A percentile compares a stretch with the other conserved stretches of the same genome.
These are phyloP conservation scores for Saccharum hybrid DNA, from an alignment of 202 grass and related monocot genomes.

Conservation along the genomic window DNA sequence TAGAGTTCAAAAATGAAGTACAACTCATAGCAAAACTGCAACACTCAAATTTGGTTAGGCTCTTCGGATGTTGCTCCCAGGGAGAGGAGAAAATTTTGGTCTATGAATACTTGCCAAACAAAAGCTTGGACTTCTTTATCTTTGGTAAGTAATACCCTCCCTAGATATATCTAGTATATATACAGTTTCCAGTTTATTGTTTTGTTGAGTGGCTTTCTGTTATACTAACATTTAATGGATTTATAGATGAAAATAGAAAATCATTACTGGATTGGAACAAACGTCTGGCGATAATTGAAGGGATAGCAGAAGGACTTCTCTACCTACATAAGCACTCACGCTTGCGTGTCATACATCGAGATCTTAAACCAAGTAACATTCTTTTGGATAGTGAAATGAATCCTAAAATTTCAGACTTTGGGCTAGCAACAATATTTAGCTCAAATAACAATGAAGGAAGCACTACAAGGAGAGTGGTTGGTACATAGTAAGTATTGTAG, in stretches of 20 bases:
- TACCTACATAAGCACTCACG: conserved; percentile 15
- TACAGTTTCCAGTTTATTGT: neutral
- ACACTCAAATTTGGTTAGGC: conserved; percentile 63
- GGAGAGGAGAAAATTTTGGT: conserved; percentile 62
- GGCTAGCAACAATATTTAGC: neutral
- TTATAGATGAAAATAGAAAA: conserved; percentile 42
- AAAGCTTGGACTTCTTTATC: conserved; percentile 65
- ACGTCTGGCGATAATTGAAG: conserved; percentile 49
- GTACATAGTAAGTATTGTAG: conserved; percentile 30
- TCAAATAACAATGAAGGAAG: neutral
- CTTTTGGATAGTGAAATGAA: neutral
- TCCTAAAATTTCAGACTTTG: conserved; percentile 12
- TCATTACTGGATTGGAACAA: conserved; percentile 49
- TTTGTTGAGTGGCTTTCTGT: neutral
- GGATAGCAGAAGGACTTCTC: conserved; percentile 43
- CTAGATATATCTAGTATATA: neutral
- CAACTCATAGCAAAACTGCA: conserved; percentile 67
- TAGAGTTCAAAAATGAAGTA: conserved; percentile 73
- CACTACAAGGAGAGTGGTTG: conserved; percentile 1
- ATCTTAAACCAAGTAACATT: conserved; percentile 11
- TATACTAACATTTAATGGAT: neutral
- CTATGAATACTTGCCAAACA: conserved; percentile 71
- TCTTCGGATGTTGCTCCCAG: conserved; percentile 64
- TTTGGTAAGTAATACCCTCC: conserved; percentile 42
- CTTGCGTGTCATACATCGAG: neutral